Conservation (phyloP, 257 asterid species). For the Dorcoceras hygrometricum region DNA sequence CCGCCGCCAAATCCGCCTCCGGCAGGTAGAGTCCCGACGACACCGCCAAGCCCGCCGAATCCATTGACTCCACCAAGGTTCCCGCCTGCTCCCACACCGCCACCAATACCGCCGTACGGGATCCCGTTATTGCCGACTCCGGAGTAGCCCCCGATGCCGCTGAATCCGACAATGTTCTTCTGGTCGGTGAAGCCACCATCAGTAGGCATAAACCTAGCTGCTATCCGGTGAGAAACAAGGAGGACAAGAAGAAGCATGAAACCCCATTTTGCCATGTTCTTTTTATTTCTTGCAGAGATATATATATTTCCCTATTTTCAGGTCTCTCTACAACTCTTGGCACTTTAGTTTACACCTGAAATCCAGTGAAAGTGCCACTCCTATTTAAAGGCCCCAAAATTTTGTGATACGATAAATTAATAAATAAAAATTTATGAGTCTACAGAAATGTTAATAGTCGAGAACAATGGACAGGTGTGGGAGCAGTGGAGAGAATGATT, state of each 20-base stretch:
- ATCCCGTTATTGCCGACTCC: conserved; percentile 46
- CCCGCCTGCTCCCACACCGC: conserved; percentile 31
- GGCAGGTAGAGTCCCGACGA: conserved; percentile 40
- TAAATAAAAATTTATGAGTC: too few species aligned
- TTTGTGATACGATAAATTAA: too few species aligned
- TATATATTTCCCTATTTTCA: neutral
- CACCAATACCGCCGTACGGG: conserved; percentile 45
- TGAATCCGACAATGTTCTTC: conserved; percentile 32
- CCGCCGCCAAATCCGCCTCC: conserved; percentile 25
- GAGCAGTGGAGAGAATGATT: neutral
- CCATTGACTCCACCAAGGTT: conserved; percentile 28
- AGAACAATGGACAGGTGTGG: neutral
- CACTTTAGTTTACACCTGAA: neutral
- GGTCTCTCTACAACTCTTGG: neutral
- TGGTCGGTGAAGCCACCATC: conserved; percentile 31
- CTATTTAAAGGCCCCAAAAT: neutral
- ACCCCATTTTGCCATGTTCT: conserved; percentile 16
- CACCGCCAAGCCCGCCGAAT: conserved; percentile 37
- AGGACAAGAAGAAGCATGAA: conserved; percentile 22
- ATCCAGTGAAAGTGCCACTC: neutral
- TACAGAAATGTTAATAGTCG: too few species aligned
- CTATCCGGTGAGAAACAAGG: conserved; percentile 21
- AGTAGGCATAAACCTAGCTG: conserved; percentile 37
- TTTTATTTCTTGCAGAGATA: neutral
- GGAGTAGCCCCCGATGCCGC: conserved; percentile 39